These are phyloP conservation scores for Sphagnum magellanicum DNA, from an alignment of 228 moss, liverwort and hornwort species.

Conservation along the genomic window DNA sequence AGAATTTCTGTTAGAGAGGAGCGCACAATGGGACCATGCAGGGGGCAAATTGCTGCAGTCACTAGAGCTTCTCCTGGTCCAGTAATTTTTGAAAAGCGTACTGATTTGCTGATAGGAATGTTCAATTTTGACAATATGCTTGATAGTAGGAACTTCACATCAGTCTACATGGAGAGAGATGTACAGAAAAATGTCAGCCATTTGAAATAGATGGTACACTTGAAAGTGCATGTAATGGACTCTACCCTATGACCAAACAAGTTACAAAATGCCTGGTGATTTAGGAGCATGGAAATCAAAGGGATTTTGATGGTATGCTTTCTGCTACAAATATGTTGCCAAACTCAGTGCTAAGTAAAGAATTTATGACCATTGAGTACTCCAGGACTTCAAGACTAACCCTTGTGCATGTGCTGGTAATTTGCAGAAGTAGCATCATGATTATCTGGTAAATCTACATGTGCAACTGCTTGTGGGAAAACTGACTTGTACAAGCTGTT, in stretches of 20 bases:
- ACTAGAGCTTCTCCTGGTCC: constrained; percentile 36
- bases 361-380: no score
- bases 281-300: no score
- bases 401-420: no score
- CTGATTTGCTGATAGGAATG: constrained; percentile 58
- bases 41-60: constrained; percentile 79
- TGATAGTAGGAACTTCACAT: constrained; percentile 63
- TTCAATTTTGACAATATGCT: constrained; percentile 63
- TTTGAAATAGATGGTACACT: not conserved
- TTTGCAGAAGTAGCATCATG: no score
- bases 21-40: constrained; percentile 93
- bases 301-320: no score
- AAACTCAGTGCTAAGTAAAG: no score
- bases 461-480: not conserved
- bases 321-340: no score
- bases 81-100: constrained; percentile 23
- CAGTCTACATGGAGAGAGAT: constrained; percentile 51
- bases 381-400: no score
- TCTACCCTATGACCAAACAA: no score
- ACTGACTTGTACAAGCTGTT: not conserved
- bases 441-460: not conserved
- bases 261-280: no score
- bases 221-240: no score
- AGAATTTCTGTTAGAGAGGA: constrained; percentile 84
- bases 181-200: not conserved